These are phyloP conservation scores for Saussurea involucrata DNA, from an alignment of 129 eudicot genomes.

Conservation along the genomic window DNA sequence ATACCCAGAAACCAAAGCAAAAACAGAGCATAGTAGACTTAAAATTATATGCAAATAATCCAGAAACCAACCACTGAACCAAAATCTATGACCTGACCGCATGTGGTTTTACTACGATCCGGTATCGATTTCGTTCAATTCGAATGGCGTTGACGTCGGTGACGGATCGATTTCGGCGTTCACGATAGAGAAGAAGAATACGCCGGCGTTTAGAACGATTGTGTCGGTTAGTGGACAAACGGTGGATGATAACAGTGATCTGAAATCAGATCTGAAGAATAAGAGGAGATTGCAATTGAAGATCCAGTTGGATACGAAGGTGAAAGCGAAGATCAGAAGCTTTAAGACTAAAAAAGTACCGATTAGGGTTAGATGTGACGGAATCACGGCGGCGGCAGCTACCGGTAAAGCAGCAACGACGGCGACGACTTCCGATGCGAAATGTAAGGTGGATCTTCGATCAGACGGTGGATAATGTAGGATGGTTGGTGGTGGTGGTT, in stretches of 20 bases:
- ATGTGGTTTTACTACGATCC: slow-evolving; percentile 58
- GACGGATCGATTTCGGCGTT: slow-evolving; percentile 48
- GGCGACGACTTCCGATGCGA: slow-evolving; percentile 41
- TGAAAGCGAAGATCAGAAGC: too few relatives aligned
- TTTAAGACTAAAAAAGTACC: too few relatives aligned
- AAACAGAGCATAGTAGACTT: slow-evolving; percentile 29
- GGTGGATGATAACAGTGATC: too few relatives aligned
- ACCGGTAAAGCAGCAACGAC: slow-evolving; percentile 47
- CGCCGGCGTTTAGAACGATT: slow-evolving; percentile 32
- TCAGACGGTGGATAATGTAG: too few relatives aligned
- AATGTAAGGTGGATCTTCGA: slow-evolving; percentile 63
- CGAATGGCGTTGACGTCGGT: slow-evolving; percentile 43
- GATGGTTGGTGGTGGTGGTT: too few relatives aligned
- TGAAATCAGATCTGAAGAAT: too few relatives aligned
- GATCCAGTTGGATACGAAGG: too few relatives aligned
- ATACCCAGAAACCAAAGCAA: slow-evolving; percentile 40
- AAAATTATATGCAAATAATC: slow-evolving; percentile 20
- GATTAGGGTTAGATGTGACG: too few relatives aligned
- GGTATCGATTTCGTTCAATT: slow-evolving; percentile 21
- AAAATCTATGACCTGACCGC: too few relatives aligned
- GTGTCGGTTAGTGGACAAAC: too few relatives aligned
- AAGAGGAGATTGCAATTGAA: too few relatives aligned
- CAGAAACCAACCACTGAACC: too few relatives aligned
- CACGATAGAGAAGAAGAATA: slow-evolving; percentile 40
- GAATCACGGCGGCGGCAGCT: slow-evolving; percentile 38